Conservation (phyloP, 768 basidiomycete species). For the Serpula lacrymans region DNA sequence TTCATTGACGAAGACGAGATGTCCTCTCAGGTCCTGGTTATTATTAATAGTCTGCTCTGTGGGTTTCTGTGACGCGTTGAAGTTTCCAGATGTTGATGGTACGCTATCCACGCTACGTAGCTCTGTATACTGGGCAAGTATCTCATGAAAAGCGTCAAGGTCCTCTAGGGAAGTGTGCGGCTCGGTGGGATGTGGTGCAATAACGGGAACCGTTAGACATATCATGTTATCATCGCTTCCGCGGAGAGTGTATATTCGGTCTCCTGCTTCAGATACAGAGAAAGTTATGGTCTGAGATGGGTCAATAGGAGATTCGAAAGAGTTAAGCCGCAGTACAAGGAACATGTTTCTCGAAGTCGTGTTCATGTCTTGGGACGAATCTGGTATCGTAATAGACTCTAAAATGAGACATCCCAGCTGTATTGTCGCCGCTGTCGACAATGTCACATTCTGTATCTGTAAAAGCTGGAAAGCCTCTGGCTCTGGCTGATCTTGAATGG, state of each 20-base stretch:
- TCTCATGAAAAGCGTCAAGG: slow-evolving; percentile 60
- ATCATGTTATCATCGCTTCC: slow-evolving; percentile 32
- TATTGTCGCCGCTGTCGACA: slow-evolving; percentile 30
- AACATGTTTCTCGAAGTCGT: too few species aligned
- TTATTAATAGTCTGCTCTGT: slow-evolving; percentile 13
- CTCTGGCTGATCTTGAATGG: too few species aligned
- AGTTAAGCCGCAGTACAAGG: slow-evolving; percentile 58
- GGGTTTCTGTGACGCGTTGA: slow-evolving; percentile 10
- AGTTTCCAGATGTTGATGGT: background rate
- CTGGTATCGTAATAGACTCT: slow-evolving; percentile 66
- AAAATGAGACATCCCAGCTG: slow-evolving; percentile 48
- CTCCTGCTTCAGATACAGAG: slow-evolving; percentile 27
- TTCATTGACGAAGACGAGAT: slow-evolving; percentile 70
- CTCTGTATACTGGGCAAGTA: slow-evolving; percentile 63
- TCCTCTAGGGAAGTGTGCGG: slow-evolving; percentile 48
- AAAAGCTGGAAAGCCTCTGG: slow-evolving; percentile 58
- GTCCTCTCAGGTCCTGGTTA: slow-evolving; percentile 38
- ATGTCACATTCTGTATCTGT: slow-evolving; percentile 44
- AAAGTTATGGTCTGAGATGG: slow-evolving; percentile 48
- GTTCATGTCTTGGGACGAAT: too few species aligned
- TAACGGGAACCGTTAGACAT: slow-evolving; percentile 29
- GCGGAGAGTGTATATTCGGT: slow-evolving; percentile 44
- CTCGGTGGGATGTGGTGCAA: slow-evolving; percentile 26
- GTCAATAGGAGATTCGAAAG: slow-evolving; percentile 57
- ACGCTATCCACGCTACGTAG: slow-evolving; percentile 32